Evolutionary conservation across 306 rosid genomes (phyloP), one percentile per base, ranked within the genome.

Genomic region (Glycine tomentella): DNA sequence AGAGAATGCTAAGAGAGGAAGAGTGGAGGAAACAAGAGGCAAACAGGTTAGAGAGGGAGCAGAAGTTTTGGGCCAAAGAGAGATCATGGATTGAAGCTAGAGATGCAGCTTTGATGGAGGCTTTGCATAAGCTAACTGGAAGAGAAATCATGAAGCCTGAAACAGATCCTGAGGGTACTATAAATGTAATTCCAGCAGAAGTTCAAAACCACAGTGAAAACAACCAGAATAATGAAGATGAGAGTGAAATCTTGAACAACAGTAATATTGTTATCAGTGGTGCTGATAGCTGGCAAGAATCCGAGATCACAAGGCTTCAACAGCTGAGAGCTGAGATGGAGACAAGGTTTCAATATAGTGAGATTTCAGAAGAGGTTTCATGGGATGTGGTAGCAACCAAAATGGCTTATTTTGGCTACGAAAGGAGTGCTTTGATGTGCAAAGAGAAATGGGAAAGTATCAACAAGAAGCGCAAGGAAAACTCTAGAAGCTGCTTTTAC

Each of bases 51-150:
- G 98, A 96, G 6, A 85, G 82, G 72, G 99, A 93, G 87, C 97
- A 92, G 44, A 85, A 72, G 72, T 96, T 96, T 87, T 92, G 98
- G 99, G 98, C 97, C 14, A 90, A 87, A 73, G 98, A 96, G 88
- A 90, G 97, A 75, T 92, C 94, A 4, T 96, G 97, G 99, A 90
- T 96, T 78, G 97, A 96, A 86, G 89, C 98, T 4, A 88, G 98
- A 36, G 99, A 93, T 77, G 79, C 90, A 9, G 90, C 97, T 65
- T 77, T 96, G 20, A 93, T 93, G 89, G 98, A 92, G 9, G 90
- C 97, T 45, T 84, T 96, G 69, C 91, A 92, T 9, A 96, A 87
- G 53, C 6, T 93, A 77, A 87, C 90, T 1, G 91, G 90, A 17
- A 77, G 82, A 72, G 84, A 85, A 49, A 66, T 79, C 9, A 16